Base-by-base conservation (phyloP, 1,139 yeast genomes). In the Lizanozyma gosingica region DNA sequence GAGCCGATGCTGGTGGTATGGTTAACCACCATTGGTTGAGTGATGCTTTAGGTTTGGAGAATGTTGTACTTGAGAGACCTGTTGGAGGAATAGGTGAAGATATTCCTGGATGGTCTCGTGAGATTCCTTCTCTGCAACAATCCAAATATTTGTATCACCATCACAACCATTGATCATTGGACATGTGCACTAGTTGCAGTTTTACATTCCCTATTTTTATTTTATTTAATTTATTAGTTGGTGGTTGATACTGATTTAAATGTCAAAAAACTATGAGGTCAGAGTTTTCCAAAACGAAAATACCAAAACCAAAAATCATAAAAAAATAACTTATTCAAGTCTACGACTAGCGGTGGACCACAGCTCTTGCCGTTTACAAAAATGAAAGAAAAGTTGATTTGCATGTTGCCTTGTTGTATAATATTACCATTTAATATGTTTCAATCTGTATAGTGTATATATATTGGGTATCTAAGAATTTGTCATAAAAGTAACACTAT, bases 1-100 rank as follows among this genome's bases (percentile, higher is more conserved):
- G 96, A 41, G 86, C 85, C 16, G 94, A 80, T 62, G 90, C 90
- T 14, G 94, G 92, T 22, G 88, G 86, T 29, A 74, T 80, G 77
- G 70, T 82, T 14, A 79, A 80, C 48, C 94, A 84, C 53, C 74
- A 75, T n/a, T 86, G 94, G 94, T 63, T 86, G 36, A 65, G 67
- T 44, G 84, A 80, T 52, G 80, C 82, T 2, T 61, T 68, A 35
- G 83, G 85, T 1, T 63, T 77, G 45, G 83, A 78, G 40, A 68
- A 73, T 46, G 71, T 76, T 22, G 71, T 71, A 8, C 57, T 70
- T 37, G 83, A 76, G 49, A 57, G 83, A 43, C 74, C 80, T 11
- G 73, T 74, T 14, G 83, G 84, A 2, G 78, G 81, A 0, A 57
- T 75, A 3, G 90, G 90, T 18, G 82, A 76, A 45, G 90, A 80